phyloP scores from a whole-genome alignment of 768 basidiomycete species.

The Tremella mesenterica region DNA sequence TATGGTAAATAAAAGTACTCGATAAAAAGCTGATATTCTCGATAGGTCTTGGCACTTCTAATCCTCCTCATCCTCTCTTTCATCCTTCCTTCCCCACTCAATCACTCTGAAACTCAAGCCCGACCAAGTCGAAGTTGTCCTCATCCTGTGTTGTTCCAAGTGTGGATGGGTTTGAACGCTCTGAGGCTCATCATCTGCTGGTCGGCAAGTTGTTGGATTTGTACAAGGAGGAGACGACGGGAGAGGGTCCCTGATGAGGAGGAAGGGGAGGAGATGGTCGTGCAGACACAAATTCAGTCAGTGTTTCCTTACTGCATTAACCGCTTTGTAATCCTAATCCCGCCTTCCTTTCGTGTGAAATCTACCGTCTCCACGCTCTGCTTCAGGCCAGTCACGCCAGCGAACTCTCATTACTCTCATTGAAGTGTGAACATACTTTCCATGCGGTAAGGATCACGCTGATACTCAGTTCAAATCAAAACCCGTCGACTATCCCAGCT shows the following conservation, averaged over 20 bases:
- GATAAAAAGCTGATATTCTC: no score
- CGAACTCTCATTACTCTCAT: not conserved
- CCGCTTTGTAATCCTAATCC: not conserved
- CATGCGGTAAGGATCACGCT: no score
- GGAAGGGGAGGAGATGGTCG: not conserved
- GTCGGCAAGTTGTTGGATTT: conserved; percentile 31
- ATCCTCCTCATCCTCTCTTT: conserved; percentile 24
- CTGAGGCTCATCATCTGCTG: conserved; percentile 26
- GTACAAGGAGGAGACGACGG: conserved; percentile 2
- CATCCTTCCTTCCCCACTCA: conserved; percentile 16
- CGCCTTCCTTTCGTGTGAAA: not conserved
- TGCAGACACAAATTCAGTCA: not conserved
- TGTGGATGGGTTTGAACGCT: conserved; percentile 31
- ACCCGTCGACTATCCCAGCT: no score
- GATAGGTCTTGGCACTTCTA: conserved; percentile 22
- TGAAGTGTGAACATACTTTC: no score
- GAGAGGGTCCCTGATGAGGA: not conserved
- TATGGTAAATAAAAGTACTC: no score
- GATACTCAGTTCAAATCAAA: no score
- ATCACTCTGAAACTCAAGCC: conserved; percentile 12
- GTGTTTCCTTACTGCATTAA: not conserved
- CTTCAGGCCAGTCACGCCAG: not conserved
- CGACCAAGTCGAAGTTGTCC: conserved; percentile 19
- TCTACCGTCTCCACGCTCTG: not conserved
- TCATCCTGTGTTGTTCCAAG: conserved; percentile 21